Evolutionary conservation across 345 rosid species (phyloP).

Genomic region (Citrus sinensis): DNA sequence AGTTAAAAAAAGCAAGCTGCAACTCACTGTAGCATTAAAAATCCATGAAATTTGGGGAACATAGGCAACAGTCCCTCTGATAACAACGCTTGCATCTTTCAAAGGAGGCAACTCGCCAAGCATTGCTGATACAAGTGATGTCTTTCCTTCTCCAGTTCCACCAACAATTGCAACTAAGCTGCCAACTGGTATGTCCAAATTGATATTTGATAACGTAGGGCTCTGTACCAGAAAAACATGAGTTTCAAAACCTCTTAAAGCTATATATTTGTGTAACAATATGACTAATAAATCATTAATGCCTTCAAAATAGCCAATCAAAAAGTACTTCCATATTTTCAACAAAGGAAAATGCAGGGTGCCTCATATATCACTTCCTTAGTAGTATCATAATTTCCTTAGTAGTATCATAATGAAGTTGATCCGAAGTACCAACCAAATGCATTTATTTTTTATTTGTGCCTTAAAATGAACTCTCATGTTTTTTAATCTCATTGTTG

Average conservation of each 20-base stretch:
- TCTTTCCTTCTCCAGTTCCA: slow-evolving; percentile 96
- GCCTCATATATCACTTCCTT: neutral
- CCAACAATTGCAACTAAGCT: slow-evolving; percentile 90
- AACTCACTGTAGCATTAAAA: slow-evolving; percentile 91
- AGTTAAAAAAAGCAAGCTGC: neutral
- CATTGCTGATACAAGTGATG: slow-evolving; percentile 94
- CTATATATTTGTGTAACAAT: slow-evolving; percentile 6
- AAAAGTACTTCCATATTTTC: neutral
- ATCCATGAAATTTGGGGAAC: slow-evolving; percentile 99
- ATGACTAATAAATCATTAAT: neutral
- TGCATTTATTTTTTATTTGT: neutral
- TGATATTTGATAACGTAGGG: slow-evolving; percentile 66
- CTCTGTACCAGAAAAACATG: slow-evolving; percentile 48
- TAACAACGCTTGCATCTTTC: slow-evolving; percentile 47
- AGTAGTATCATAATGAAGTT: neutral
- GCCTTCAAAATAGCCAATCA: neutral
- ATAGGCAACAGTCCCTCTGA: slow-evolving; percentile 88
- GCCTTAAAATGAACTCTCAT: neutral
- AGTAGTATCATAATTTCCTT: neutral
- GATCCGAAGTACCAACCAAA: neutral
- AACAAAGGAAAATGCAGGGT: neutral
- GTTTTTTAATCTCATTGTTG: neutral
- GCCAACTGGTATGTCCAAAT: slow-evolving; percentile 72
- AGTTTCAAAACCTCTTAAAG: neutral
- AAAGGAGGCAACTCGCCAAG: slow-evolving; percentile 78